Evolutionary conservation across 768 basidiomycete genomes (phyloP).

Genomic region (Pleurotus djamor): DNA sequence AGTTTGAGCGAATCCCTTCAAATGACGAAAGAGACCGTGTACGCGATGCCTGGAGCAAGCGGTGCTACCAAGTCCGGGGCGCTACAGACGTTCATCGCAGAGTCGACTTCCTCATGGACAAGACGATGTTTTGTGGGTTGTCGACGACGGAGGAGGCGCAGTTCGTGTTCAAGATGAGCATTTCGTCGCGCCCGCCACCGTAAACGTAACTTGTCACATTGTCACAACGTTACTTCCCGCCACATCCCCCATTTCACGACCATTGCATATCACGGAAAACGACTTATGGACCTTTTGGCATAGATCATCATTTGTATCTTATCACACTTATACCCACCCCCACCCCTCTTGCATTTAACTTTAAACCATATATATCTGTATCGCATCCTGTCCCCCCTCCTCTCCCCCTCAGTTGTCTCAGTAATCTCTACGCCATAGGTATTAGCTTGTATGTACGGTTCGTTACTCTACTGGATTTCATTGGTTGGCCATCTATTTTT

Average conservation of each 20-base stretch:
- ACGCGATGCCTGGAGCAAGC: constrained; percentile 27
- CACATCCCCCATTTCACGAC: not conserved
- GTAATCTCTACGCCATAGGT: not conserved
- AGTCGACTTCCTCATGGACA: constrained; percentile 42
- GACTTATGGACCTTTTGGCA: not conserved
- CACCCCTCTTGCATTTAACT: not conserved
- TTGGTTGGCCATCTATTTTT: too few relatives aligned
- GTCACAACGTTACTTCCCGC: not conserved
- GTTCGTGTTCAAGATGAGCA: constrained; percentile 21
- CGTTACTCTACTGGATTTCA: not conserved
- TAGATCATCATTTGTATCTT: not conserved
- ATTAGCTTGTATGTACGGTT: not conserved
- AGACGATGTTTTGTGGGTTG: constrained; percentile 34
- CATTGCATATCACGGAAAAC: not conserved
- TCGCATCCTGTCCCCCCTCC: not conserved
- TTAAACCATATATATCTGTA: not conserved
- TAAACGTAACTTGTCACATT: not conserved
- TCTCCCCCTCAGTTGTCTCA: not conserved
- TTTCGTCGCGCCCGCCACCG: constrained; percentile 7
- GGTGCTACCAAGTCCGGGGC: constrained; percentile 24
- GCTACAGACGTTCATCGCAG: constrained; percentile 23
- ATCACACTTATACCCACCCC: not conserved
- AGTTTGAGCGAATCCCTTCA: constrained; percentile 26
- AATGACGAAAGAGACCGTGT: constrained; percentile 21
- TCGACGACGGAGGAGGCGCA: constrained; percentile 26